These are phyloP conservation scores for Clitopilus hobsonii DNA, from an alignment of 768 basidiomycete species.

Conservation along the genomic window DNA sequence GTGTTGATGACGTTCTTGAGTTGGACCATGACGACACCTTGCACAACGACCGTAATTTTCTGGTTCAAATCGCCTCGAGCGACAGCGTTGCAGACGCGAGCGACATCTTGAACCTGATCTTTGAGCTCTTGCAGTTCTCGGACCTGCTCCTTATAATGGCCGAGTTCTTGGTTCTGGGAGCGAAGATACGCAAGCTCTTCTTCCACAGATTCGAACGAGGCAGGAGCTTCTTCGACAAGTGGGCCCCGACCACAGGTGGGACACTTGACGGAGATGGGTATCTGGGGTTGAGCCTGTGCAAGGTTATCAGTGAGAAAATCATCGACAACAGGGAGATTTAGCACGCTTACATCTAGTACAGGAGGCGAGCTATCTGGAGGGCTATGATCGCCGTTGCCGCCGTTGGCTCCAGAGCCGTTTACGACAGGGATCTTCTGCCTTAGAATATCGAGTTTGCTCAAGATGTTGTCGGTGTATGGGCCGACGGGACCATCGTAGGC, in stretches of 20 bases:
- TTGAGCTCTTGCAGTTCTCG: conserved; percentile 77
- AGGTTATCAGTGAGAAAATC: background rate
- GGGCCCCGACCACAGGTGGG: background rate
- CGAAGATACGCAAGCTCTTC: conserved; percentile 9
- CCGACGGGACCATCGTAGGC: background rate
- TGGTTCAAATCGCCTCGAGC: conserved; percentile 72
- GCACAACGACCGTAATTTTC: conserved; percentile 75
- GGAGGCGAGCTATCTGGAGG: background rate
- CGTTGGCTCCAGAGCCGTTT: background rate
- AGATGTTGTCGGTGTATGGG: conserved; percentile 1
- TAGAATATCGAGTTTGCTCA: background rate
- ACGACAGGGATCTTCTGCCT: background rate
- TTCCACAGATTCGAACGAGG: conserved; percentile 2
- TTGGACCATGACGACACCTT: conserved; percentile 77
- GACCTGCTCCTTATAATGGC: conserved; percentile 22
- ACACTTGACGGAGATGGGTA: conserved; percentile 1
- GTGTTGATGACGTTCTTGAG: conserved; percentile 76
- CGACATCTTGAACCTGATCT: conserved; percentile 81
- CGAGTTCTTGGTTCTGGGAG: background rate
- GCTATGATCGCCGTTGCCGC: background rate
- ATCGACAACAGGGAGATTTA: background rate
- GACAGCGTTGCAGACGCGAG: conserved; percentile 77
- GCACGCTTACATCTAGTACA: background rate
- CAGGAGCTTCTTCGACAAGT: background rate
- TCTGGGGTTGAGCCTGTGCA: background rate